Conservation (phyloP, 345 rosid genomes). For the Heritiera fomes region DNA sequence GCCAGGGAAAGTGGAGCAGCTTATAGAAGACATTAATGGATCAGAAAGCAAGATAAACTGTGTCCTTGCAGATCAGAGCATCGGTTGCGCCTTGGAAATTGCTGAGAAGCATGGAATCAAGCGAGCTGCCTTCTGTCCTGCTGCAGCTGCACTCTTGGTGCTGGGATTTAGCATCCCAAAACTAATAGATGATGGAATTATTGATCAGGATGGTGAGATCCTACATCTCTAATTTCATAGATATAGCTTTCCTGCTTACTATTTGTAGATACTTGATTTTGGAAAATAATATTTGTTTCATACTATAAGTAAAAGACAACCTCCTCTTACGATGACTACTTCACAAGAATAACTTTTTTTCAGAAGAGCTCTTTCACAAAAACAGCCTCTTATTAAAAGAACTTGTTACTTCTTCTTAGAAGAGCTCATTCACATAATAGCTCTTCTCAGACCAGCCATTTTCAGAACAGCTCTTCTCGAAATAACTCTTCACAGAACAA, state of each 20-base stretch:
- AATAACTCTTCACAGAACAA: no score
- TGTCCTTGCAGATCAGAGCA: conserved; percentile 12
- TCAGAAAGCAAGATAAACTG: conserved; percentile 1
- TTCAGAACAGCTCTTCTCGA: no score
- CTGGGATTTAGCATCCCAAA: not conserved
- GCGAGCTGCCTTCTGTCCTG: conserved; percentile 16
- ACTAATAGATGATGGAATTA: conserved; percentile 21
- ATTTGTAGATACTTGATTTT: not conserved
- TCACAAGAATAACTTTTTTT: no score
- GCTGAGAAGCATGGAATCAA: conserved; percentile 22
- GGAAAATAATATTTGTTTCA: no score
- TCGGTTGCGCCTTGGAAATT: conserved; percentile 12
- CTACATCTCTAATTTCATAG: not conserved
- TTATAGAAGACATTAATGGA: conserved; percentile 1
- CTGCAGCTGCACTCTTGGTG: conserved; percentile 6
- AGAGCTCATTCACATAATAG: no score
- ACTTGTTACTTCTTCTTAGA: no score
- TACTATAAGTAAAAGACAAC: no score
- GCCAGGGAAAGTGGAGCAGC: conserved; percentile 22
- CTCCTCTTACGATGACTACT: no score
- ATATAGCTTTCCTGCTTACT: not conserved
- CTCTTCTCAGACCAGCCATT: no score
- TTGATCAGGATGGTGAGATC: conserved; percentile 17
- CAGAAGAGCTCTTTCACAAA: no score
- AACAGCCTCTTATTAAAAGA: no score